Percentiles rank a stretch among this genome's conserved stretches.
Conservation (phyloP, 108 stramenopile species). For the Cyclotella sp. region DNA sequence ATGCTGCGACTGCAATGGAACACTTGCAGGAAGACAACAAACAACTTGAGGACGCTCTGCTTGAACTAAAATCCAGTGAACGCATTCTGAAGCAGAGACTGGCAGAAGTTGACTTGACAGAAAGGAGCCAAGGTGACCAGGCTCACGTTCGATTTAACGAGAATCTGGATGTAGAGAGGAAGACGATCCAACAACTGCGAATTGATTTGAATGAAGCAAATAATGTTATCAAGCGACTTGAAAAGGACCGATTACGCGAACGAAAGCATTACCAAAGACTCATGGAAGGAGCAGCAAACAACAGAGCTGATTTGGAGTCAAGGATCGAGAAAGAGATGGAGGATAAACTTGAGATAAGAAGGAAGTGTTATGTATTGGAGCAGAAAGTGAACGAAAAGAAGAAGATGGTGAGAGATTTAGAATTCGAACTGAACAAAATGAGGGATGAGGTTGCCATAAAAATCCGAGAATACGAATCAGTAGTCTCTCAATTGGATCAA, state of each 20-base stretch:
- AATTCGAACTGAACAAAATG: constrained; percentile 1
- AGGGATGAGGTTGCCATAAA: background rate
- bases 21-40: constrained; percentile 5
- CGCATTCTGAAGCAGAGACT: too few relatives aligned
- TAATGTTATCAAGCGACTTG: constrained; percentile 4
- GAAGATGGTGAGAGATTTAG: constrained; percentile 1
- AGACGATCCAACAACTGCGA: constrained; percentile 12
- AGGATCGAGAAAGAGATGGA: constrained; percentile 1
- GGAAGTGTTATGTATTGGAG: constrained; percentile 17
- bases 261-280: constrained; percentile 4
- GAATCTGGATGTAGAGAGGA: too few relatives aligned
- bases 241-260: constrained; percentile 17
- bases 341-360: constrained; percentile 3
- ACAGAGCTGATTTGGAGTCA: background rate
- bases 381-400: background rate
- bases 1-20: background rate
- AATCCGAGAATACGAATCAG: background rate
- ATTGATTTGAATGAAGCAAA: constrained; percentile 15
- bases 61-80: constrained; percentile 3
- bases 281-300: background rate
- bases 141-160: too few relatives aligned
- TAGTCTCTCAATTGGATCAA: constrained; percentile 11
- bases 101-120: too few relatives aligned
- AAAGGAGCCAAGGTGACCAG: too few relatives aligned
- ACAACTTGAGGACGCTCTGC: background rate